Base-by-base conservation (phyloP, 176 grass and related monocot genomes). In the Carex kokanica region DNA sequence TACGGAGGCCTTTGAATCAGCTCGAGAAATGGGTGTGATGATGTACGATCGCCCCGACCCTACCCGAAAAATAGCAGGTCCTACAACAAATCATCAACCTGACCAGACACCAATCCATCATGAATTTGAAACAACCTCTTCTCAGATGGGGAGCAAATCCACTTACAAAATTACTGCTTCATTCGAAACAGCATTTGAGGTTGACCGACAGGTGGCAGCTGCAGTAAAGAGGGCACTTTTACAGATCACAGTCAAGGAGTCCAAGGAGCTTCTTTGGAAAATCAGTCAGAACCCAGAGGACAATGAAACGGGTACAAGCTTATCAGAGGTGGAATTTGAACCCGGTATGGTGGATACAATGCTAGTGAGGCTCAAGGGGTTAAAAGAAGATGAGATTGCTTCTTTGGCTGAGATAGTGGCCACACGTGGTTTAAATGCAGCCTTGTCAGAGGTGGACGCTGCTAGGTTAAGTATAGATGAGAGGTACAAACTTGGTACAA, bases 31-130 rank as follows among this genome's bases (percentile, higher is more conserved):
- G 83, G 96, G 96, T 61, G 91, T 99, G 21, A 99, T 95, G 93
- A 99, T 99, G 96, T 99, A 99, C 85, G 96, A 95, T 73, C 89
- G 56, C 49, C 93, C 93, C 53, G 89, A 96, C 74, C 91, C n/a
- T 1, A 62, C 9, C 60, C 41, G 8, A 18, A 82, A 65, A 61
- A 7, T 43, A 27, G 21, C 54, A 21, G 29, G 55, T 21, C 36
- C 20, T 51, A 64, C 10, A 51, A 67, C 8, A 8, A n/a, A 67
- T 21, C 8, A 24, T 34, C 32, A 63, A 57, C 16, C 58, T 32
- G 25, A 18, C 13, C 17, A 45, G 38, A 43, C 85, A 75, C 86
- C 85, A 79, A 83, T 84, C 81, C 81, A 85, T 81, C 88, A 90
- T 60, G 86, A 84, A 47, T 82, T 92, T 85, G 87, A 92, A 78